Evolutionary conservation across 228 moss, liverwort and hornwort species (phyloP).

Genomic region (Sphagnum fallax): DNA sequence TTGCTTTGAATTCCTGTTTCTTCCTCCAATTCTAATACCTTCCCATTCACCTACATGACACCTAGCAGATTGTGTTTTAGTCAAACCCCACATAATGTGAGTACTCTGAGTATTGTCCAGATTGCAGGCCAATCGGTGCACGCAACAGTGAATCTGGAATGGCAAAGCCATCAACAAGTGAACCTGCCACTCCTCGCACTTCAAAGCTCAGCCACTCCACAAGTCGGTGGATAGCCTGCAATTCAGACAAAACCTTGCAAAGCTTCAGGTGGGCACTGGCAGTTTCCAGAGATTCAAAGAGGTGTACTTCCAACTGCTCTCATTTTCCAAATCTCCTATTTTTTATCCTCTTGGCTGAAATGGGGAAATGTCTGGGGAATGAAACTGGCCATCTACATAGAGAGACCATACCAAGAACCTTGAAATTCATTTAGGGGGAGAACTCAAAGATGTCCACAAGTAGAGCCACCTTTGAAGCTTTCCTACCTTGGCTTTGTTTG

Average conservation of each 20-base stretch:
- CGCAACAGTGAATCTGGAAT: slow-evolving; percentile 67
- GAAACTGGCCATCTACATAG: no score
- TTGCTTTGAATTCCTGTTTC: no score
- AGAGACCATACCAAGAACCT: no score
- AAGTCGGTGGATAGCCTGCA: slow-evolving; percentile 75
- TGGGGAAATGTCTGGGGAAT: no score
- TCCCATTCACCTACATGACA: neutral
- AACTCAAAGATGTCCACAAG: no score
- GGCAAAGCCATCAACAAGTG: slow-evolving; percentile 70
- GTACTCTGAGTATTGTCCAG: slow-evolving; percentile 64
- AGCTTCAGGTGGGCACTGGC: neutral
- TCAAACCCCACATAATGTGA: slow-evolving; percentile 59
- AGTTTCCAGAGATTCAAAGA: neutral
- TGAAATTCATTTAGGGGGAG: no score
- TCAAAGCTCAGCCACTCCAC: slow-evolving; percentile 69
- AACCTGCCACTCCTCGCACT: slow-evolving; percentile 54
- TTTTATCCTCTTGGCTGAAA: neutral
- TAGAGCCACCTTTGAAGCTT: no score
- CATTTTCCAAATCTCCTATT: neutral
- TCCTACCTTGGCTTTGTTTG: slow-evolving; percentile 71
- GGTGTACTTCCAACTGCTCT: neutral
- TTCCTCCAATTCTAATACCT: neutral
- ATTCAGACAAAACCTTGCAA: neutral
- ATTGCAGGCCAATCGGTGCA: slow-evolving; percentile 69
- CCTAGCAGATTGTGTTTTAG: neutral